phyloP scores from a whole-genome alignment of 192 early-diverging fungal species.

The Backusella morwellensis region DNA sequence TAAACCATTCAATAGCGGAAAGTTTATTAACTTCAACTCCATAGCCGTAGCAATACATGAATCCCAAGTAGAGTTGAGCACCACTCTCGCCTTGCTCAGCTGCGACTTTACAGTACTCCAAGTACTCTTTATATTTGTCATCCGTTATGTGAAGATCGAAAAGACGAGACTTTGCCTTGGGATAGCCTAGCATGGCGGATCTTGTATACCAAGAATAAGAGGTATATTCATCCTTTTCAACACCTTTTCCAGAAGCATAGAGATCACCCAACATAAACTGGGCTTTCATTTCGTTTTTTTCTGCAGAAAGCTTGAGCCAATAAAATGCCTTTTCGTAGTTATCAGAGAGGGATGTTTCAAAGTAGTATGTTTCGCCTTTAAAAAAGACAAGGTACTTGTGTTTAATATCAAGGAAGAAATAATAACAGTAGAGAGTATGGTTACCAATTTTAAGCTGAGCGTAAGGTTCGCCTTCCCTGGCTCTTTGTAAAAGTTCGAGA shows the following conservation, averaged over 20 bases:
- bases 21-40: background rate
- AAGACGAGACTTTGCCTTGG: background rate
- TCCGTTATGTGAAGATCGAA: background rate
- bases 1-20: background rate
- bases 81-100: background rate
- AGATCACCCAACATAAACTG: background rate
- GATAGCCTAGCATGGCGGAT: background rate
- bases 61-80: background rate
- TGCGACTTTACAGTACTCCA: background rate
- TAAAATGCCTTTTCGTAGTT: background rate
- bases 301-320: background rate
- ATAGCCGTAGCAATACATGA: background rate
- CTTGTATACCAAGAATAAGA: background rate
- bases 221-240: background rate
- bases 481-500: background rate
- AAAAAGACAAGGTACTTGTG: background rate
- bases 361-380: background rate
- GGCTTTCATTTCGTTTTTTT: background rate
- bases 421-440: background rate
- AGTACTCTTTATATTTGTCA: background rate
- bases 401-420: background rate
- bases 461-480: background rate
- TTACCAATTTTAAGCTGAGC: background rate
- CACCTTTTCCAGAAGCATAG: background rate
- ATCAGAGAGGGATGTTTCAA: background rate